Percentiles rank a stretch among this genome's conserved stretches.
phyloP scores from a whole-genome alignment of 495 filamentous ascomycete genomes.

The Xylaria bambusicola region DNA sequence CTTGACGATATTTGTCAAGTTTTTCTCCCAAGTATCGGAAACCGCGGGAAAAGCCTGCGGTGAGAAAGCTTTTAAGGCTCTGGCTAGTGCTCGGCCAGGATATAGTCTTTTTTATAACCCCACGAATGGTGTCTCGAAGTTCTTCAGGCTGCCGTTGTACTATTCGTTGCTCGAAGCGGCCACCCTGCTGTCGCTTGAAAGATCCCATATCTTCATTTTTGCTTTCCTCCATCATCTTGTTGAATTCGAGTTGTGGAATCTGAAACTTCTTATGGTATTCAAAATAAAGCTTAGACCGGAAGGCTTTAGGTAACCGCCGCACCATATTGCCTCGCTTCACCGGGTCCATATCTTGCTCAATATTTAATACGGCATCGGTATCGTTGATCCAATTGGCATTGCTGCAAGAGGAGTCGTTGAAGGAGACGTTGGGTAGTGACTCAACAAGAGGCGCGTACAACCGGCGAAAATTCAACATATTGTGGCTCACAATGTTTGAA shows the following conservation, averaged over 20 bases:
- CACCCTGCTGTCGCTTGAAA: constrained; percentile 73
- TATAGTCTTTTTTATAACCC: constrained; percentile 81
- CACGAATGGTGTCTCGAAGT: constrained; percentile 65
- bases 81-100: constrained; percentile 87
- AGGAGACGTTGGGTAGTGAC: constrained; percentile 83
- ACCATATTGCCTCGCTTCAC: constrained; percentile 93
- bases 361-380: constrained; percentile 49
- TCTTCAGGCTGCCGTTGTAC: constrained; percentile 64
- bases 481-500: constrained; percentile 85
- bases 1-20: constrained; percentile 66
- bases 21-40: constrained; percentile 84
- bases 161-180: constrained; percentile 82
- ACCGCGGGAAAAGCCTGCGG: constrained; percentile 67
- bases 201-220: constrained; percentile 67
- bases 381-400: constrained; percentile 67
- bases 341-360: constrained; percentile 90
- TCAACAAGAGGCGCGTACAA: constrained; percentile 88
- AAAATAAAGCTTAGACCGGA: constrained; percentile 88
- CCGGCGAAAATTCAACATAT: constrained; percentile 86
- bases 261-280: constrained; percentile 87
- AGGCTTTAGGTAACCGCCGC: constrained; percentile 81
- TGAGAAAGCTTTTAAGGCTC: constrained; percentile 77
- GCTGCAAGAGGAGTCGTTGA: constrained; percentile 67
- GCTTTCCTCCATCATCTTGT: constrained; percentile 77
- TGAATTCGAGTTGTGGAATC: constrained; percentile 81